A percentile compares a stretch with the other conserved stretches of the same genome.
Conservation (phyloP, 306 rosid genomes). For the Cucumis sativus region Cucumber_9930_V3 NC_026659.2:27323001-27323500, state of each 20-base stretch:
- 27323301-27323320: not conserved
- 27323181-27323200: constrained; percentile 92
- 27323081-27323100: constrained; percentile 11
- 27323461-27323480: not conserved
- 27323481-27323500: not conserved
- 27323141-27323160: constrained; percentile 80
- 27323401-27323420: not conserved
- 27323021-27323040: not conserved
- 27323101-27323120: constrained; percentile 25
- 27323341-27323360: not conserved
- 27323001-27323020: not conserved
- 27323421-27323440: not conserved
- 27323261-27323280: constrained; percentile 17
- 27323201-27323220: constrained; percentile 88
- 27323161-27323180: constrained; percentile 71
- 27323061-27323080: not conserved
- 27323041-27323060: not conserved
- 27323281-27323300: not conserved
- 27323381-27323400: not conserved
- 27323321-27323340: not conserved
- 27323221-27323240: constrained; percentile 97
- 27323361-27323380: not conserved
- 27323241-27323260: constrained; percentile 92
- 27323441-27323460: not conserved
- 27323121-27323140: constrained; percentile 74